phyloP scores from a whole-genome alignment of 192 early-diverging fungal species.

The Coemansia biformis region DNA sequence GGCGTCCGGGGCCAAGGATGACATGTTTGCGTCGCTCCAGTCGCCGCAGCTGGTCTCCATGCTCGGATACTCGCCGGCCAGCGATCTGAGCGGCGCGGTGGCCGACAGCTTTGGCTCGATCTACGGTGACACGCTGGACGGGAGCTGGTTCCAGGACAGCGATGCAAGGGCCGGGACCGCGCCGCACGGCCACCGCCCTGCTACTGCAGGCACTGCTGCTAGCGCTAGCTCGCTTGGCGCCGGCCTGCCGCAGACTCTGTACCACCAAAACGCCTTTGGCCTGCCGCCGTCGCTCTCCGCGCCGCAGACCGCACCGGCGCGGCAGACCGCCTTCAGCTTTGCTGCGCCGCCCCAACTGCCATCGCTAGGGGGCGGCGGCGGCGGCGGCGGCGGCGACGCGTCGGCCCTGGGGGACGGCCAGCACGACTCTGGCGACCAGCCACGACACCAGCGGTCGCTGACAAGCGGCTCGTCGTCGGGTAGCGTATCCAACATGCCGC shows the following conservation, averaged over 20 bases:
- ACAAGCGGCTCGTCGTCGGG: background rate
- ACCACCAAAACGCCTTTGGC: too few relatives aligned
- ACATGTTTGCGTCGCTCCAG: conserved; percentile 3
- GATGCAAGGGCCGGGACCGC: background rate
- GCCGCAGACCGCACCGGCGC: too few relatives aligned
- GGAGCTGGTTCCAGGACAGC: background rate
- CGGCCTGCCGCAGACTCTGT: too few relatives aligned
- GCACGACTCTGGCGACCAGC: background rate
- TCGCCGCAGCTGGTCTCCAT: conserved; percentile 6
- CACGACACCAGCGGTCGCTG: background rate
- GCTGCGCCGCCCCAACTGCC: background rate
- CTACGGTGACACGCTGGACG: background rate
- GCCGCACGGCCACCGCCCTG: too few relatives aligned
- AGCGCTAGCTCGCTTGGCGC: too few relatives aligned
- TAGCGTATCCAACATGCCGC: background rate
- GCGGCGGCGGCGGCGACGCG: background rate
- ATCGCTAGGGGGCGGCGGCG: background rate
- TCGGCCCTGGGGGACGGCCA: too few relatives aligned
- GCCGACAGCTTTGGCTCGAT: conserved; percentile 1
- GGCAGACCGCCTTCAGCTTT: too few relatives aligned
- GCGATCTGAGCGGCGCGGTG: conserved; percentile 8
- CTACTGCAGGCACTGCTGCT: too few relatives aligned
- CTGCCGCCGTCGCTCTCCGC: too few relatives aligned
- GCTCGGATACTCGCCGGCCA: conserved; percentile 6
- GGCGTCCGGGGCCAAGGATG: background rate